Percentiles rank a stretch among this genome's conserved stretches.
phyloP scores from a whole-genome alignment of 805 yeast species.

The Wickerhamiella galacta region DNA sequence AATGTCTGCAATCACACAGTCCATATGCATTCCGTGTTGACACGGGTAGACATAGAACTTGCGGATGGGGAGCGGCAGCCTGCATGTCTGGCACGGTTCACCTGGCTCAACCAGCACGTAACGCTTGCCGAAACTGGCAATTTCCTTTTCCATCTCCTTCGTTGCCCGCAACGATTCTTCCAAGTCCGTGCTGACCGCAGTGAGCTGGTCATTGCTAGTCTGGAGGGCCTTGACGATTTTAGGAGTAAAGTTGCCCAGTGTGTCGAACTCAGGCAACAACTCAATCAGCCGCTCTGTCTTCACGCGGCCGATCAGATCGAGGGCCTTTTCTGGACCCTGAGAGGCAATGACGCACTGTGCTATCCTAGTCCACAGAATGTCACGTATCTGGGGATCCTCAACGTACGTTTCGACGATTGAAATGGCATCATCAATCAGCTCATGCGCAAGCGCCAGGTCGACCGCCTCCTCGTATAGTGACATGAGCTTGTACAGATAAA shows the following conservation, averaged over 20 bases:
- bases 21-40: slow-evolving; percentile 75
- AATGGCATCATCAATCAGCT: slow-evolving; percentile 39
- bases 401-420: slow-evolving; percentile 39
- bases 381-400: slow-evolving; percentile 37
- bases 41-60: slow-evolving; percentile 78
- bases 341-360: slow-evolving; percentile 26
- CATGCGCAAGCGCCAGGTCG: slow-evolving; percentile 44
- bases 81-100: slow-evolving; percentile 61
- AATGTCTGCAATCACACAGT: slow-evolving; percentile 56
- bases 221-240: slow-evolving; percentile 72
- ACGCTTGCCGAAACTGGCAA: slow-evolving; percentile 32
- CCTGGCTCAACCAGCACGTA: slow-evolving; percentile 66
- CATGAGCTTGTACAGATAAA: slow-evolving; percentile 52
- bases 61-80: slow-evolving; percentile 49
- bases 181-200: slow-evolving; percentile 56
- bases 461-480: slow-evolving; percentile 69
- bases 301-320: slow-evolving; percentile 14
- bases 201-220: slow-evolving; percentile 48
- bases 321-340: slow-evolving; percentile 20
- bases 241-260: slow-evolving; percentile 67
- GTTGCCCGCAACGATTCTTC: slow-evolving; percentile 47
- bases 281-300: slow-evolving; percentile 72
- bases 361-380: slow-evolving; percentile 58
- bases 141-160: slow-evolving; percentile 41
- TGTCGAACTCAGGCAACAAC: slow-evolving; percentile 65